These are phyloP conservation scores for Plasmodium adleri DNA, from an alignment of 169 alveolate genomes.

Conservation along the genomic window DNA sequence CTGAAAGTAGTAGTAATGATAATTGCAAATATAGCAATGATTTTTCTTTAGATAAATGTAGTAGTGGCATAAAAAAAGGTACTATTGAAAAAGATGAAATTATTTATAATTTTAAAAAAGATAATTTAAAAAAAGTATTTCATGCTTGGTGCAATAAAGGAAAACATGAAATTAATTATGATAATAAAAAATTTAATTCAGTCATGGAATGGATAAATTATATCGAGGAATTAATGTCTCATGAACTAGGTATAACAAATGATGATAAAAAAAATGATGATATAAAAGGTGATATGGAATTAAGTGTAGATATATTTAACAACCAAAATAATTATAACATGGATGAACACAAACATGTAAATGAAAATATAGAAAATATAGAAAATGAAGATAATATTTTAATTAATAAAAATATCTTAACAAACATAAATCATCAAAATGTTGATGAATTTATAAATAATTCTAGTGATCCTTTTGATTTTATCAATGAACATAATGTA, in stretches of 20 bases:
- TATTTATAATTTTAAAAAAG: conserved; percentile 69
- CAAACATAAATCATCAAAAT: conserved; percentile 6
- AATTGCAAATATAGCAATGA: conserved; percentile 20
- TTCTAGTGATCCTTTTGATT: neutral
- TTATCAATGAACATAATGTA: neutral
- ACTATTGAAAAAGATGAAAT: conserved; percentile 61
- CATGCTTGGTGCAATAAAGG: conserved; percentile 76
- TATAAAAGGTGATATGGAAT: neutral
- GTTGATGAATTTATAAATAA: neutral
- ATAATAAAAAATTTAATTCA: conserved; percentile 60
- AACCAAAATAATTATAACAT: conserved; percentile 12
- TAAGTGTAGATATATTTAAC: neutral
- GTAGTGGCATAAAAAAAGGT: conserved; percentile 19
- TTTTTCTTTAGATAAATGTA: conserved; percentile 43
- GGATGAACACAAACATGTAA: neutral
- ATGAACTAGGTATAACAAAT: conserved; percentile 6
- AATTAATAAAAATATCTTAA: neutral
- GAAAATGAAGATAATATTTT: neutral
- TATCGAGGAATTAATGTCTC: conserved; percentile 58
- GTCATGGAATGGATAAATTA: conserved; percentile 76
- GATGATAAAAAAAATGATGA: conserved; percentile 2
- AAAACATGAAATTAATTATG: conserved; percentile 68
- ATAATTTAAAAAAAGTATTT: conserved; percentile 48
- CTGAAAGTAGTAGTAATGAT: conserved; percentile 69
- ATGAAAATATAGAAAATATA: neutral